Evolutionary conservation across 164 flowering plant species (phyloP).

Genomic region (Chimonanthus salicifolius): DNA sequence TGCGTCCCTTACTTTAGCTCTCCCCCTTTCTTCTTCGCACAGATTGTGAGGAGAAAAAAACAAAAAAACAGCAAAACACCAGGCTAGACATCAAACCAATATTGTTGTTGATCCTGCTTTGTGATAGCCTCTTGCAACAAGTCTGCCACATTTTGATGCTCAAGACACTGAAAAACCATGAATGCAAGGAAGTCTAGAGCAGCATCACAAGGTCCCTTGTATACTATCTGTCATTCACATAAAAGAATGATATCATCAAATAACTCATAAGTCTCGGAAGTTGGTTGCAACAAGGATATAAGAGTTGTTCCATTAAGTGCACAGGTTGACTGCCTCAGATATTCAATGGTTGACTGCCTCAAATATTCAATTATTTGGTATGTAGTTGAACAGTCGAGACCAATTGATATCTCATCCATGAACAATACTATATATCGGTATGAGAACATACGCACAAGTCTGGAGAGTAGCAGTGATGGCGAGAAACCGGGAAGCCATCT

Average conservation of each 20-base stretch:
- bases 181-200: conserved; percentile 64
- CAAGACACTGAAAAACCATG: conserved; percentile 88
- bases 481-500: no score
- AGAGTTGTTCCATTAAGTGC: conserved; percentile 25
- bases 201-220: conserved; percentile 79
- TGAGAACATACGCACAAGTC: no score
- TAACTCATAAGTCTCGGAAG: conserved; percentile 89
- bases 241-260: conserved; percentile 91
- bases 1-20: no score
- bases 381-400: conserved; percentile 94
- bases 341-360: conserved; percentile 36
- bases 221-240: conserved; percentile 85
- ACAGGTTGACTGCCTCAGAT: conserved; percentile 70
- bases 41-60: no score
- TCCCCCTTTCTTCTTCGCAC: no score
- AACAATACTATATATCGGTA: conserved; percentile 40
- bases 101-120: conserved; percentile 92
- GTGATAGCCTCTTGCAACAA: conserved; percentile 24
- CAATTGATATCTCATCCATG: conserved; percentile 98
- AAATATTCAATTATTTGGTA: conserved; percentile 35
- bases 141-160: background rate
- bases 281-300: conserved; percentile 88
- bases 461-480: no score
- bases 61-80: no score
- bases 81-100: conserved; percentile 44